Base-by-base conservation (phyloP, 164 flowering plant genomes). In the Platanus orientalis region DNA sequence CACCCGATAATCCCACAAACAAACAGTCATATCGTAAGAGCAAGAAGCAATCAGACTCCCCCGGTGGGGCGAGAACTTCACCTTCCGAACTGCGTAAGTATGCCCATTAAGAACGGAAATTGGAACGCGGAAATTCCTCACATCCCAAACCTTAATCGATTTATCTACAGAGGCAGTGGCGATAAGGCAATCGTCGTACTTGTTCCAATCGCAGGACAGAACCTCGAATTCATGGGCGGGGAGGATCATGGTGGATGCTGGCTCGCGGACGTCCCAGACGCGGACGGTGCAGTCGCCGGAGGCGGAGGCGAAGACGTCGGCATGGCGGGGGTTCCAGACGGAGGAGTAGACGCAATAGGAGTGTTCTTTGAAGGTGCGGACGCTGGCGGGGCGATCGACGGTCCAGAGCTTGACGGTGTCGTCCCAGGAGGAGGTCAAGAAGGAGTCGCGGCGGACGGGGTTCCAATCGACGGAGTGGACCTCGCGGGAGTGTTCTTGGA, bases 1-100 rank as follows among this genome's bases (percentile, higher is more conserved):
- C 30, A 84, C 68, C 81, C 78, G 74, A 54, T 80, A 89, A 73
- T 94, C 93, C 99, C 99, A 91, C 69, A 85, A 34, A 60, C 96
- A 88, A 17, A 94, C 97, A 0, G 81, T 80, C 99, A 94, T 94
- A 62, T 94, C 99, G 57, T 94, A 94, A 0, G 96, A 91, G 63
- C 99, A 89, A 0, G 93, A 82, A 10, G 71, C 79, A 32, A 91
- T 63, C 70, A 83, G 48, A 39, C 79, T 83, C 70, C 67, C 74
- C 40, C 75, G 54, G 63, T 94, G 99, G 6, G 99, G 99, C 36
- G 97, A 94, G 64, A 85, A 91, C 63, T 81, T 88, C 28, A 94
- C 81, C 67, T 73, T 88, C 81, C 96, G 71, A 16, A 90, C 96
- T 0, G 97, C 96, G 52, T 88, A 91, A 0, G 72, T 76, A 55